These are phyloP conservation scores for Aspergillus panamensis DNA, from an alignment of 495 filamentous ascomycete genomes.

Conservation along the genomic window DNA sequence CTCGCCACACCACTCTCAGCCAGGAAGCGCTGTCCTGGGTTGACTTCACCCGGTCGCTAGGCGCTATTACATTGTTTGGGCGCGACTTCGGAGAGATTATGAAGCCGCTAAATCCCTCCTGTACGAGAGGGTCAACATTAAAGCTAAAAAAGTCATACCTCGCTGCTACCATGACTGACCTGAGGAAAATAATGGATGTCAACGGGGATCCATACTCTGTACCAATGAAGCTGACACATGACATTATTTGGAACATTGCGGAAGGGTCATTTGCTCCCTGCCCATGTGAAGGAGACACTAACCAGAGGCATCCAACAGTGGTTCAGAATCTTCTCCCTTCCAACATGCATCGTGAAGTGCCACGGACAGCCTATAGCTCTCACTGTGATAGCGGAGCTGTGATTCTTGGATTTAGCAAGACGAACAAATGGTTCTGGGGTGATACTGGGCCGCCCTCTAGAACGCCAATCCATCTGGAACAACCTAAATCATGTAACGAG, in stretches of 20 bases:
- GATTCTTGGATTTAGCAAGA: conserved; percentile 8
- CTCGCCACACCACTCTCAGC: conserved; percentile 24
- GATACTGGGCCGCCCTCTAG: conserved; percentile 10
- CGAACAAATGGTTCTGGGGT: conserved; percentile 8
- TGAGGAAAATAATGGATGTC: conserved; percentile 22
- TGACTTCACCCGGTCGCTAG: conserved; percentile 30
- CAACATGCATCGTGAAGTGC: conserved; percentile 1
- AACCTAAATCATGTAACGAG: neutral
- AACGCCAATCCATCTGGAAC: neutral
- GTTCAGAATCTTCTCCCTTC: conserved; percentile 3
- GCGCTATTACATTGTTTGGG: conserved; percentile 35
- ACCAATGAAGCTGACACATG: conserved; percentile 18
- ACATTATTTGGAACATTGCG: conserved; percentile 18
- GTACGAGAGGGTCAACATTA: conserved; percentile 18
- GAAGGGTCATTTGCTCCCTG: conserved; percentile 13
- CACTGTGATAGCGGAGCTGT: conserved; percentile 2
- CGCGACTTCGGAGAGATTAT: conserved; percentile 35
- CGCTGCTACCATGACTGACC: conserved; percentile 20
- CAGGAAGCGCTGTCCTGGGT: conserved; percentile 32
- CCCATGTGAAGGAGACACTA: conserved; percentile 1
- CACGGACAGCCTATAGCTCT: neutral
- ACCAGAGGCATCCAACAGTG: conserved; percentile 15
- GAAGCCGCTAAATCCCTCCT: conserved; percentile 16
- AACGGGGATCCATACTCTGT: conserved; percentile 13
- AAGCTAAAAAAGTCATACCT: conserved; percentile 29